Conservation (phyloP, 1,284 basidiomycete genomes). For the Trichosporon ovoides region DNA sequence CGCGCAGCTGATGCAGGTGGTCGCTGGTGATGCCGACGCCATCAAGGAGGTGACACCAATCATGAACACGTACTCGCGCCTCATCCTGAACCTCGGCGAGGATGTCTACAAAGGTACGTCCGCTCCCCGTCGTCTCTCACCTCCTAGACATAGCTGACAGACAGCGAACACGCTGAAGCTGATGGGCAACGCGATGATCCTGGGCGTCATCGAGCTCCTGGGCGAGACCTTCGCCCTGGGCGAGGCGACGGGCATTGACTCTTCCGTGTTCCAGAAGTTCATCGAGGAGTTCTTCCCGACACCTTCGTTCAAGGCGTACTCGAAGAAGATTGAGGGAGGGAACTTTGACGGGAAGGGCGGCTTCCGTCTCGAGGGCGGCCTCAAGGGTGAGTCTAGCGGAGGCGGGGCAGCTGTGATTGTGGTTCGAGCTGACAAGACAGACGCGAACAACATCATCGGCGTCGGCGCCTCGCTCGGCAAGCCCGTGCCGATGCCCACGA, state of each 20-base stretch:
- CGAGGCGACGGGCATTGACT: constrained; percentile 33
- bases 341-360: constrained; percentile 27
- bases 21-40: constrained; percentile 24
- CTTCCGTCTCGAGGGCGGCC: constrained; percentile 34
- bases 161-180: constrained; percentile 38
- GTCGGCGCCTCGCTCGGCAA: constrained; percentile 26
- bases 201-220: constrained; percentile 40
- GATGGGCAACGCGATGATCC: constrained; percentile 38
- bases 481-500: constrained; percentile 25
- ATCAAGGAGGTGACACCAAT: constrained; percentile 24
- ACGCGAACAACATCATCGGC: constrained; percentile 18
- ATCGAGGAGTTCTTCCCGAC: constrained; percentile 34
- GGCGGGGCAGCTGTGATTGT: background rate
- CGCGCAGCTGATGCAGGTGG: constrained; percentile 29
- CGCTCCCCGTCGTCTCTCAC: too few species aligned
- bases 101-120: constrained; percentile 35
- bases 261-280: constrained; percentile 24
- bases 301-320: constrained; percentile 36
- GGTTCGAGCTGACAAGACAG: constrained; percentile 9
- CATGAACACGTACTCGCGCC: constrained; percentile 21
- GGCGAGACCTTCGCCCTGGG: constrained; percentile 38
- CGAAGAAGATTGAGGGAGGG: constrained; percentile 37
- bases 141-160: constrained; percentile 12
- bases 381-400: constrained; percentile 30
- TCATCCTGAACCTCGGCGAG: constrained; percentile 31